Percentiles rank a stretch among this genome's conserved stretches.
Evolutionary conservation across 306 rosid genomes (phyloP).

Genomic region (Inga leiocalycina): DNA sequence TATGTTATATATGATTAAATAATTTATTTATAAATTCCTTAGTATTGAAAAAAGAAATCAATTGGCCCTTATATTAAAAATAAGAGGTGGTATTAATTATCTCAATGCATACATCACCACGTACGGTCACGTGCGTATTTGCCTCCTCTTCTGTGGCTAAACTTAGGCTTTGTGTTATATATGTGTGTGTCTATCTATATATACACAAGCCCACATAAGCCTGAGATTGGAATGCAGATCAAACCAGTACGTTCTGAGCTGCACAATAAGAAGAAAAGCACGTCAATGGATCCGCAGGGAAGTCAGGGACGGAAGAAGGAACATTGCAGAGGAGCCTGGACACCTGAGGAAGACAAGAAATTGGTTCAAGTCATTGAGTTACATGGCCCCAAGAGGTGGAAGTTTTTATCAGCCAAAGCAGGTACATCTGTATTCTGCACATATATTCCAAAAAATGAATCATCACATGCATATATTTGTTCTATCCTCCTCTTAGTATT

Average conservation of each 20-base stretch:
- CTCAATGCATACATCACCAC: neutral
- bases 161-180: neutral
- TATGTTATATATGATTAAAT: too few relatives aligned
- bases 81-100: too few relatives aligned
- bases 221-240: neutral
- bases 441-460: neutral
- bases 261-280: neutral
- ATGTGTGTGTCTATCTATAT: neutral
- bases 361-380: conserved; percentile 49
- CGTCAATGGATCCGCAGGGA: neutral
- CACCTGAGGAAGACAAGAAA: conserved; percentile 51
- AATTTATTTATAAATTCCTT: too few relatives aligned
- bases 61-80: too few relatives aligned
- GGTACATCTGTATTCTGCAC: conserved; percentile 27
- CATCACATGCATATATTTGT: neutral
- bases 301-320: conserved; percentile 11
- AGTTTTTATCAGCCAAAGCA: conserved; percentile 55
- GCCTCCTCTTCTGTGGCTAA: neutral
- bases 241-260: neutral
- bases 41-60: too few relatives aligned
- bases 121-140: neutral
- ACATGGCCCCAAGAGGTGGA: conserved; percentile 52
- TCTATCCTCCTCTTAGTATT: neutral
- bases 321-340: conserved; percentile 20
- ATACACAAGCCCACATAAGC: neutral